Evolutionary conservation across 116 monocot species (phyloP).

Genomic region (Posidonia oceanica): DNA sequence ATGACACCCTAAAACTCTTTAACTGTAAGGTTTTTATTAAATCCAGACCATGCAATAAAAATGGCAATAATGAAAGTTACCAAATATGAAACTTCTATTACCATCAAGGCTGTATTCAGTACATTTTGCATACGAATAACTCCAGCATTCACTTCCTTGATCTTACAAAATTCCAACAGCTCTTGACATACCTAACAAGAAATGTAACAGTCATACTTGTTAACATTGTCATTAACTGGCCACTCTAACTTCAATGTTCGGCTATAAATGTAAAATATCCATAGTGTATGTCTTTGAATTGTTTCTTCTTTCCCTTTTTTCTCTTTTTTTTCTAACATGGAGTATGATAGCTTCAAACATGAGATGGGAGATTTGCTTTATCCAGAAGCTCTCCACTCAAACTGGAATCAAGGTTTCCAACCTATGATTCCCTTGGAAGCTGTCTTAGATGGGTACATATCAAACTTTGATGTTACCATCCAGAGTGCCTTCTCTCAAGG

Average conservation of each 20-base stretch:
- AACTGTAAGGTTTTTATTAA: not conserved
- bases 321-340: not conserved
- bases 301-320: not conserved
- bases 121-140: too few relatives aligned
- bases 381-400: not conserved
- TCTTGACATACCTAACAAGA: too few relatives aligned
- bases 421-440: not conserved
- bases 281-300: not conserved
- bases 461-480: not conserved
- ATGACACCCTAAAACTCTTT: not conserved
- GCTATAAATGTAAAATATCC: too few relatives aligned
- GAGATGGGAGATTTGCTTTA: not conserved
- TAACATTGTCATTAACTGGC: too few relatives aligned
- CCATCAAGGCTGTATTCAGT: too few relatives aligned
- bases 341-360: constrained; percentile 4
- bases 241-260: too few relatives aligned
- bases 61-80: too few relatives aligned
- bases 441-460: not conserved
- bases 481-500: not conserved
- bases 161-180: too few relatives aligned
- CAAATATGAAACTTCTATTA: too few relatives aligned
- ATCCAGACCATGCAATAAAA: not conserved
- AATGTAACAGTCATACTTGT: too few relatives aligned
- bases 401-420: not conserved
- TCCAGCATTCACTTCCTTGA: too few relatives aligned